Evolutionary conservation across 2,329 filamentous ascomycete species (phyloP).

Genomic region (Blastomyces emzantsi): DNA sequence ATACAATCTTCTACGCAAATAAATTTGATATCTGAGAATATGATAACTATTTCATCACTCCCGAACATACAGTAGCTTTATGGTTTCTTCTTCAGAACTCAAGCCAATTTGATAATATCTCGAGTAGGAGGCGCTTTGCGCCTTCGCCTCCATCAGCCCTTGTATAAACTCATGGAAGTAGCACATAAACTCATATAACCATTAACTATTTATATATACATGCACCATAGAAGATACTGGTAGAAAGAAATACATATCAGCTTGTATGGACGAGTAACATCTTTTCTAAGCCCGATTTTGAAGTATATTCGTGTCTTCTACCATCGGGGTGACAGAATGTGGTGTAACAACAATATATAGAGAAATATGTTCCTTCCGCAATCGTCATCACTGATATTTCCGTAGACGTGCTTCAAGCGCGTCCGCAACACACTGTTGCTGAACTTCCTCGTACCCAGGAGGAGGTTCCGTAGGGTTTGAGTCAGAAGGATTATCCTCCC

Average conservation of each 20-base stretch:
- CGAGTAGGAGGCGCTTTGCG: no score
- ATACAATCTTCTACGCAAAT: background rate
- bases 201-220: slow-evolving; percentile 7
- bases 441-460: slow-evolving; percentile 84
- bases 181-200: background rate
- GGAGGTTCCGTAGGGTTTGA: slow-evolving; percentile 60
- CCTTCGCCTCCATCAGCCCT: background rate
- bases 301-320: background rate
- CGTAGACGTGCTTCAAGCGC: slow-evolving; percentile 56
- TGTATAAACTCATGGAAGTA: background rate
- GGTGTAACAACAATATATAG: background rate
- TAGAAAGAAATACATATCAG: background rate
- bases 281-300: background rate
- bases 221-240: background rate
- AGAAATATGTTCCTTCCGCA: background rate
- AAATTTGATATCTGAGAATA: background rate
- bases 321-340: background rate
- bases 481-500: background rate
- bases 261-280: background rate
- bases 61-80: background rate
- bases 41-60: background rate
- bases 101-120: background rate
- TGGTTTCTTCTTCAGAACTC: background rate
- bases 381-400: slow-evolving; percentile 20
- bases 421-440: slow-evolving; percentile 67